phyloP scores from a whole-genome alignment of 441 rosid species.

The Breynia disticha region DNA sequence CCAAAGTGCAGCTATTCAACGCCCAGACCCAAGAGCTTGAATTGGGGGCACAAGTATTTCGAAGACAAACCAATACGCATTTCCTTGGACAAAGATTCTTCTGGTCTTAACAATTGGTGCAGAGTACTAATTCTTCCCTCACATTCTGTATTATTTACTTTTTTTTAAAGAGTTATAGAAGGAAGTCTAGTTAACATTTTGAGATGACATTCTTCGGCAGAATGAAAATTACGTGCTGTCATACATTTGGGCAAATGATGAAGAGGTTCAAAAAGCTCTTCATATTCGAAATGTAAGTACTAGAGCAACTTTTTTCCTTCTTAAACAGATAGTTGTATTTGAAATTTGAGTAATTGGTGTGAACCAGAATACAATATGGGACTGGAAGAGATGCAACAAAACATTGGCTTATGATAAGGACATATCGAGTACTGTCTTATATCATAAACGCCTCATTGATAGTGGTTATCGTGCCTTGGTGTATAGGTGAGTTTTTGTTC shows the following conservation, averaged over 20 bases:
- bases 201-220: conserved; percentile 2
- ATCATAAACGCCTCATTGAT: conserved; percentile 9
- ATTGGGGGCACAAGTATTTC: conserved; percentile 4
- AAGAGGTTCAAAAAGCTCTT: conserved; percentile 15
- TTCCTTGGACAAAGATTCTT: neutral
- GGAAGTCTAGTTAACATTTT: neutral
- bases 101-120: conserved; percentile 16
- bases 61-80: conserved; percentile 7
- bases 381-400: conserved; percentile 22
- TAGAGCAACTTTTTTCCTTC: neutral
- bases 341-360: neutral
- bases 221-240: conserved; percentile 13
- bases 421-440: neutral
- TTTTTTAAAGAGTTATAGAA: too few species aligned
- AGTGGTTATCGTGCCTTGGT: conserved; percentile 12
- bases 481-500: conserved; percentile 11
- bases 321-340: neutral
- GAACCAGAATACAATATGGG: conserved; percentile 12
- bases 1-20: neutral
- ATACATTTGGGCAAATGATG: conserved; percentile 24
- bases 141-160: neutral
- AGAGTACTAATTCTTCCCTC: conserved; percentile 9
- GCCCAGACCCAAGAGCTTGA: neutral
- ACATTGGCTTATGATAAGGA: conserved; percentile 4
- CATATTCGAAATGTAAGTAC: conserved; percentile 12